Evolutionary conservation across 192 early-diverging fungal genomes (phyloP).

Genomic region (Lobulomyces angularis): DNA sequence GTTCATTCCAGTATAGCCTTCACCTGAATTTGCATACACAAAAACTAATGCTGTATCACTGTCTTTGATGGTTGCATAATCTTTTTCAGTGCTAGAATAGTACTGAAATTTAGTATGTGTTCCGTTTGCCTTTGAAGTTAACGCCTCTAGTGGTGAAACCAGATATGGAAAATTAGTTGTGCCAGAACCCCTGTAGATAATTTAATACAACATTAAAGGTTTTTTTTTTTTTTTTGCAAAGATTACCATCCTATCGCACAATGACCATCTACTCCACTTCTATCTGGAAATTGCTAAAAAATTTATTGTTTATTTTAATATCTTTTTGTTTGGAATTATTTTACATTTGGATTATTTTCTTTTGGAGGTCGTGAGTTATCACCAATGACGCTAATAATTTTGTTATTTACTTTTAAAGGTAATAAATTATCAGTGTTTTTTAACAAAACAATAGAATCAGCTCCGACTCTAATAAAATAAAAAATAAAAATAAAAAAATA

Average conservation of each 20-base stretch:
- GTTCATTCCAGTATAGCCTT: slow-evolving; percentile 12
- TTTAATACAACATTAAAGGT: too few relatives aligned
- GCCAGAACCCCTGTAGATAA: slow-evolving; percentile 32
- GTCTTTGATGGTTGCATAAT: slow-evolving; percentile 12
- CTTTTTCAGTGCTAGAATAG: slow-evolving; percentile 8
- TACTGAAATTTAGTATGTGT: slow-evolving; percentile 3
- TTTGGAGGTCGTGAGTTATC: slow-evolving; percentile 21
- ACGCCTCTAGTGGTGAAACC: slow-evolving; percentile 16
- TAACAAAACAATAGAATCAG: slow-evolving; percentile 29
- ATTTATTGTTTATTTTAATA: too few relatives aligned
- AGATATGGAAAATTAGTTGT: slow-evolving; percentile 34
- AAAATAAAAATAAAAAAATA: too few relatives aligned
- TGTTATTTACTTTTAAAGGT: slow-evolving; percentile 13
- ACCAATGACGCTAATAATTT: slow-evolving; percentile 25
- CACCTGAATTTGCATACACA: slow-evolving; percentile 26
- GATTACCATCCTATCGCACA: slow-evolving; percentile 34
- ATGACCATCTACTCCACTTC: slow-evolving; percentile 17
- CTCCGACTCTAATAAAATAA: slow-evolving; percentile 28
- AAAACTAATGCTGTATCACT: too few relatives aligned
- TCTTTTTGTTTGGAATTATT: too few relatives aligned
- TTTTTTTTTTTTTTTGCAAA: too few relatives aligned
- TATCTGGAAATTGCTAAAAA: slow-evolving; percentile 6
- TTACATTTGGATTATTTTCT: too few relatives aligned
- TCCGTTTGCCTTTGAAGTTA: slow-evolving; percentile 6
- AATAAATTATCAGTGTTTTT: slow-evolving; percentile 27